Base-by-base conservation (phyloP, 768 basidiomycete species). In the Psilocybe azurescens region DNA sequence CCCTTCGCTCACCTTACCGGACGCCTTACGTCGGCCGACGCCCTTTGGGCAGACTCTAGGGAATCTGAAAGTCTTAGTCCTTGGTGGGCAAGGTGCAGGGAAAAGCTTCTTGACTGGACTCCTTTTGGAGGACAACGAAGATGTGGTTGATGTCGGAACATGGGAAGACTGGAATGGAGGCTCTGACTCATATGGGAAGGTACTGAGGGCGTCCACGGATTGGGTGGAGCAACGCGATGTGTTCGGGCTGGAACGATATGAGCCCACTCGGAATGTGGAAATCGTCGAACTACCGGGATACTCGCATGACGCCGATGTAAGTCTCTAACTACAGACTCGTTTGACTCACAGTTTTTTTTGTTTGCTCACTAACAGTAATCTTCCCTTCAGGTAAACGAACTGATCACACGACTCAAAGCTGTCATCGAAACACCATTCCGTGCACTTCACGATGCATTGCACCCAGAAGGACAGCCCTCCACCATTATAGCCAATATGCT, bases 31-130 rank as follows among this genome's bases (percentile, higher is more conserved):
- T 36, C 80, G 80, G 3, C 87, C 90, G 7, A 90, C 89, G 9
- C 81, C 83, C 30, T 89, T 85, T 62, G 90, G 90, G 13, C 86
- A 89, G 74, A 88, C 88, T 0, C 68, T 91, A 0, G 90, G 90
- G 1, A 83, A 86, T 51, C 53, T 91, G 4, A 77, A 83, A 44
- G 58, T 91, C 13, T 73, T 91, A 3, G 79, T 90, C 0, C 74
- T 89, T 5, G 82, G 81, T 5, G 74, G 74, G 24, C 75, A 76
- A 50, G 81, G 79, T 3, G 72, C 73, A 8, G 83, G 80, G 28
- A 80, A 80, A 65, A 79, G 75, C 41, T 80, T 82, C 49, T 67
- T 88, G 38, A 78, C 80, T 10, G 74, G 75, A 2, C 67, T 86
- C 38, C 75, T 91, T 32, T 69, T 89, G 48, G 83, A 85, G 33